Evolutionary conservation across 73 alveolate genomes (phyloP), one percentile per base, ranked within the genome.

Genomic region (Paramecium pentaurelia): DNA sequence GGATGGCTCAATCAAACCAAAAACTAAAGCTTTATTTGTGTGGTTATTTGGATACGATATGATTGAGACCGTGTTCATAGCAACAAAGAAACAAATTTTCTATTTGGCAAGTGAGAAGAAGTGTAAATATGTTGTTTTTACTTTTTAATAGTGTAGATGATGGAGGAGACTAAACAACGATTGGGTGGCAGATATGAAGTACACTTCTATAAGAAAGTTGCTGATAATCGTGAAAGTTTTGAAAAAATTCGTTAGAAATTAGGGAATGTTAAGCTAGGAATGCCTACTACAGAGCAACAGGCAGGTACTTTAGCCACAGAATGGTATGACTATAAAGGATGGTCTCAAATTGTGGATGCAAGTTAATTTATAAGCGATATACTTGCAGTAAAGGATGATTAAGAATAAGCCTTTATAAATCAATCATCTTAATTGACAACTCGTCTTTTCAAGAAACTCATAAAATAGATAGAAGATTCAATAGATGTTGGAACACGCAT

Each of bases 41-140:
- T 88, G 94, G 94, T 49, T 45, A 25, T 88, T 88, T 71, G 94
- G 94, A n/a, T 88, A 71, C 27, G 94, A 88, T 64, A 71, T 88
- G 91, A 88, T 71, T 47, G 91, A 88, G 60, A 88, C 94, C 2
- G 54, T 88, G 2, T 36, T 88, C 25, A 47, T 88, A 11, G 90
- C 58, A 12, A 88, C 94, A 38, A 70, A 71, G 49, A 88, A 88
- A 60, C 38, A 77, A 32, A 71, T 88, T 16, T 49, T 83, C 58
- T 71, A 71, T 44, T 71, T 88, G 34, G 92, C 91, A 37, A 83
- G 92, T 51, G 58, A 40, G 58, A 88, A 88, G 90, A 88, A 88
- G 73, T 37, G 94, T 88, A 88, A 44, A 27, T 34, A 42, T 80
- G 11, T 80, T 9, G 16, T 42, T 80, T 80, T 80, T 0, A 44